Conservation (phyloP, 352 stramenopile species). For the Globisporangium echinulatum region DNA sequence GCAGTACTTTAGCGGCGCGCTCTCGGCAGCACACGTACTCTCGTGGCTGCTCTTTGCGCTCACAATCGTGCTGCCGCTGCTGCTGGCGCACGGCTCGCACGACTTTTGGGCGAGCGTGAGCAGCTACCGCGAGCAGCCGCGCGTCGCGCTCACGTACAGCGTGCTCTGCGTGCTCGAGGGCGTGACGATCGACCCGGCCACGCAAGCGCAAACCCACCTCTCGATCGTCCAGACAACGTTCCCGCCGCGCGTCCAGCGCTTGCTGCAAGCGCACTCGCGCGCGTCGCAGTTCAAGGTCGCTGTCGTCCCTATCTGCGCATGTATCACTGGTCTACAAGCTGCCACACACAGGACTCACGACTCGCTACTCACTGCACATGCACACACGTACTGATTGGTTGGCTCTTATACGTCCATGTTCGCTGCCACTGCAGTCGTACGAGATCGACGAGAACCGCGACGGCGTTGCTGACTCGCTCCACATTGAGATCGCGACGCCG, state of each 20-base stretch:
- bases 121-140: slow-evolving; percentile 59
- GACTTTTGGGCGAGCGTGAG: slow-evolving; percentile 39
- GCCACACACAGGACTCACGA: too few species aligned
- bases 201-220: slow-evolving; percentile 10
- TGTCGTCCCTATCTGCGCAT: background rate
- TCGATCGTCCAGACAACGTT: slow-evolving; percentile 44
- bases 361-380: too few species aligned
- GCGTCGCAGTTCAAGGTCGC: slow-evolving; percentile 34
- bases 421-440: slow-evolving; percentile 23
- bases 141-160: slow-evolving; percentile 48
- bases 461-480: slow-evolving; percentile 39
- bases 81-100: slow-evolving; percentile 48
- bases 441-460: slow-evolving; percentile 44
- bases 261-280: slow-evolving; percentile 33
- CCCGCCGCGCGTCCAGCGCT: slow-evolving; percentile 26
- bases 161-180: slow-evolving; percentile 60
- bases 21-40: slow-evolving; percentile 49
- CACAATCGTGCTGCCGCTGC: slow-evolving; percentile 40
- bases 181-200: slow-evolving; percentile 10
- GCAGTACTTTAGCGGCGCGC: slow-evolving; percentile 45
- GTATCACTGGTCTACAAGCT: background rate
- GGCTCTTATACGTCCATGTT: background rate
- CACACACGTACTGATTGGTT: background rate
- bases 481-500: slow-evolving; percentile 41
- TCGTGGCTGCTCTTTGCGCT: slow-evolving; percentile 32